These are phyloP conservation scores for Ophiosphaerella herpotricha DNA, from an alignment of 2,329 filamentous ascomycete species.

Conservation along the genomic window DNA sequence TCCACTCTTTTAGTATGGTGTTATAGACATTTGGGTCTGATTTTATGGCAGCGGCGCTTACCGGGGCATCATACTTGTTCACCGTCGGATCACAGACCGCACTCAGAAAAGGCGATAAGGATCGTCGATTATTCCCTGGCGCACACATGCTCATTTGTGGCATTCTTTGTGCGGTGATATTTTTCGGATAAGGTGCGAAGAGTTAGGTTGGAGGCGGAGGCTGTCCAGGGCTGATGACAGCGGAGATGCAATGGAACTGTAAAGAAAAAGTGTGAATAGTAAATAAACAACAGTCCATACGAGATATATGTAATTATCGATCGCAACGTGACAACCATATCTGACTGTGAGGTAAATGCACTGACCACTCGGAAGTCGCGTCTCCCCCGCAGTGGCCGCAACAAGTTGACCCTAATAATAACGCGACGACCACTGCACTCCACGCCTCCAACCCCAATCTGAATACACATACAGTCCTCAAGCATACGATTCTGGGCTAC, in stretches of 20 bases:
- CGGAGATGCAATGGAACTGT: neutral
- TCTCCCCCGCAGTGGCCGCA: slow-evolving; percentile 25
- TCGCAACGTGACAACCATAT: neutral
- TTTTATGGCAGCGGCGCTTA: slow-evolving; percentile 26
- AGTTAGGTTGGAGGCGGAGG: slow-evolving; percentile 6
- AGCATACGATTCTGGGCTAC: no score
- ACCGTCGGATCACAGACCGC: slow-evolving; percentile 1
- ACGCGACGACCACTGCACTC: neutral
- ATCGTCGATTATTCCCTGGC: slow-evolving; percentile 17
- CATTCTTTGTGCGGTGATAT: slow-evolving; percentile 8
- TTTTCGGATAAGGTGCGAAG: neutral
- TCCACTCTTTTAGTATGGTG: slow-evolving; percentile 36
- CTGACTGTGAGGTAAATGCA: neutral
- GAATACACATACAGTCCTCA: neutral
- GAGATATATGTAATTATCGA: neutral
- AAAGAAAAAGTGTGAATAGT: slow-evolving; percentile 1
- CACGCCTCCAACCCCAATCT: neutral
- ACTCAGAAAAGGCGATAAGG: neutral
- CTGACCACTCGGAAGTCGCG: slow-evolving; percentile 20
- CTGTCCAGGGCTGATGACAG: slow-evolving; percentile 2
- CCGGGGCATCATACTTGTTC: slow-evolving; percentile 12
- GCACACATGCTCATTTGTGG: slow-evolving; percentile 11
- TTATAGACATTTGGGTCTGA: slow-evolving; percentile 20
- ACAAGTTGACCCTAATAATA: neutral
- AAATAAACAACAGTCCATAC: slow-evolving; percentile 1